These are phyloP conservation scores for Spergularia bocconei DNA, from an alignment of 148 eudicot genomes.

Conservation along the genomic window DNA sequence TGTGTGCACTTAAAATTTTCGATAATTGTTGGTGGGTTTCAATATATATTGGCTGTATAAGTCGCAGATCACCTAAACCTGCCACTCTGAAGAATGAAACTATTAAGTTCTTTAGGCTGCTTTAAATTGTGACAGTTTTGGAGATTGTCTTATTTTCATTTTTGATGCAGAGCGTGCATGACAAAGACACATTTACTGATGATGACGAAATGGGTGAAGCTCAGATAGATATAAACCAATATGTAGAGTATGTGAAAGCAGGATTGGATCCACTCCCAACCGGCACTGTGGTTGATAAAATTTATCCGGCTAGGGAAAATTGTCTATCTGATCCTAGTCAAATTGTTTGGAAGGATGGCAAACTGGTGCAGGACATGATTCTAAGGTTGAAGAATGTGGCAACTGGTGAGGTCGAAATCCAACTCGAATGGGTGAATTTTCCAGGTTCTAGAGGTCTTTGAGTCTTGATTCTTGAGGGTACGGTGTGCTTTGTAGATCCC, in stretches of 20 bases:
- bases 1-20: not conserved
- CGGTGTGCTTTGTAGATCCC: not conserved
- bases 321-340: slow-evolving; percentile 58
- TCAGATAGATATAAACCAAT: slow-evolving; percentile 40
- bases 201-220: slow-evolving; percentile 68
- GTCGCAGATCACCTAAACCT: not conserved
- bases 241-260: slow-evolving; percentile 43
- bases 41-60: not conserved
- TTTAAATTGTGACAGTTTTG: not conserved
- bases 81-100: not conserved
- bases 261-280: slow-evolving; percentile 40
- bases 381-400: slow-evolving; percentile 48
- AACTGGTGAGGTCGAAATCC: slow-evolving; percentile 56
- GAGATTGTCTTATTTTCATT: not conserved
- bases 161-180: slow-evolving; percentile 42
- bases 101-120: not conserved
- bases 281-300: slow-evolving; percentile 42
- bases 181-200: slow-evolving; percentile 42
- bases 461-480: slow-evolving; percentile 1
- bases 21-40: not conserved
- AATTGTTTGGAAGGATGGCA: slow-evolving; percentile 59
- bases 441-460: slow-evolving; percentile 25
- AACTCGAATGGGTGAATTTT: slow-evolving; percentile 50
- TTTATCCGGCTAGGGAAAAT: slow-evolving; percentile 48
- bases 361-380: slow-evolving; percentile 55